Percentiles rank a stretch among this genome's conserved stretches.
Conservation (phyloP, 306 rosid genomes). For the Bauhinia variegata region DNA sequence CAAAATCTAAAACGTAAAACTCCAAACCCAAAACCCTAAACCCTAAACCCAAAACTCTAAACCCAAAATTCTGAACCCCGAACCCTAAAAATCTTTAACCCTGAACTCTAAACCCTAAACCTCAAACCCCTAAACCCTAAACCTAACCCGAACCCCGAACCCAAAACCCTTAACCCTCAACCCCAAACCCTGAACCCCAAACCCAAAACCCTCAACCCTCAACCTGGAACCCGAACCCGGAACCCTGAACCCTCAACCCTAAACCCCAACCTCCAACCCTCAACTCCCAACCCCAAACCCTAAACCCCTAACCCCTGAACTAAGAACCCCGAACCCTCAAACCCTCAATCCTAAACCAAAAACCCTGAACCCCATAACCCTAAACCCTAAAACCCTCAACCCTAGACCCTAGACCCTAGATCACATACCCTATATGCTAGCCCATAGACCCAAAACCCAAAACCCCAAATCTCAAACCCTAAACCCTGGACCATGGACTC, state of each 20-base stretch:
- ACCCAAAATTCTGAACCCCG: slow-evolving; percentile 3
- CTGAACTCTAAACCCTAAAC: slow-evolving; percentile 13
- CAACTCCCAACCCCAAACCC: neutral
- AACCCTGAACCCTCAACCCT: too few relatives aligned
- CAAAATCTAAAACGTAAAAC: neutral
- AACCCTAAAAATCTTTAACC: slow-evolving; percentile 2
- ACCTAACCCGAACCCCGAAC: slow-evolving; percentile 21
- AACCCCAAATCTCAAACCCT: slow-evolving; percentile 11
- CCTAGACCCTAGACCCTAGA: too few relatives aligned
- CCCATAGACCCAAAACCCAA: slow-evolving; percentile 15
- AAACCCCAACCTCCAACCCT: neutral
- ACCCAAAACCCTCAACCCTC: too few relatives aligned
- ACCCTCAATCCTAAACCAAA: too few relatives aligned
- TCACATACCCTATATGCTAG: too few relatives aligned
- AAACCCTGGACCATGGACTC: too few relatives aligned
- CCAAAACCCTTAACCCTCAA: slow-evolving; percentile 19
- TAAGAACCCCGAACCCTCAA: too few relatives aligned
- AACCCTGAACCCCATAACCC: too few relatives aligned
- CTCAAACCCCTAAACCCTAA: slow-evolving; percentile 5
- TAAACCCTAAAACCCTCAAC: too few relatives aligned
- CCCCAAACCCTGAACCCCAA: neutral
- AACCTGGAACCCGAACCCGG: too few relatives aligned
- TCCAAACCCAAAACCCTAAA: neutral
- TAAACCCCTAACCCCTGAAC: too few relatives aligned
- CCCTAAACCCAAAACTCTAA: neutral